Conservation (phyloP, 495 filamentous ascomycete genomes). For the Hypoxylon perforatum region DNA sequence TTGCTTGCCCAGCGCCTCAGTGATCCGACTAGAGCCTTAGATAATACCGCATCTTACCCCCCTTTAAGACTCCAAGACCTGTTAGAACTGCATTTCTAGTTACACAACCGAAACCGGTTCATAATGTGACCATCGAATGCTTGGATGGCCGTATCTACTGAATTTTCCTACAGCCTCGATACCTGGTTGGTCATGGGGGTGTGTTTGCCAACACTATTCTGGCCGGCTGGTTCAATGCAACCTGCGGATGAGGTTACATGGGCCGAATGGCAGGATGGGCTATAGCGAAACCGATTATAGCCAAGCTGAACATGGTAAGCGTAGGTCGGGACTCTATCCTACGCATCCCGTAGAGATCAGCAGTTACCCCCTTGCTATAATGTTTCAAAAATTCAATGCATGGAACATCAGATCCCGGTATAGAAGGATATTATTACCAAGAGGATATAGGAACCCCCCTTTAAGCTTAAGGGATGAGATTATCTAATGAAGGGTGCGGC, state of each 20-base stretch:
- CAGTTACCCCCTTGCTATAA: background rate
- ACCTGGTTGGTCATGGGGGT: too few species aligned
- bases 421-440: background rate
- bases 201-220: too few species aligned
- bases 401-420: background rate
- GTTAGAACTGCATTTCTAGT: too few species aligned
- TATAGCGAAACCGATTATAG: background rate
- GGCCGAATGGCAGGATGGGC: background rate
- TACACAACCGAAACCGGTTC: too few species aligned
- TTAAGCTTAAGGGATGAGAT: background rate
- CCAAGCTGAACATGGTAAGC: background rate
- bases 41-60: too few species aligned
- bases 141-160: too few species aligned
- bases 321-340: background rate
- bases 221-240: too few species aligned
- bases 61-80: too few species aligned
- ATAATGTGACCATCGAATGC: too few species aligned
- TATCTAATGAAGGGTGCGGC: background rate
- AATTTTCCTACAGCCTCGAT: too few species aligned
- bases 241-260: background rate
- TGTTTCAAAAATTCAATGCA: background rate
- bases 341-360: constrained; percentile 1
- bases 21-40: too few species aligned
- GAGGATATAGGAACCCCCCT: background rate
- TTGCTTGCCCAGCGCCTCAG: too few species aligned